Base-by-base conservation (phyloP, 371 early-diverging fungal species). In the Mortierella sp. region DNA sequence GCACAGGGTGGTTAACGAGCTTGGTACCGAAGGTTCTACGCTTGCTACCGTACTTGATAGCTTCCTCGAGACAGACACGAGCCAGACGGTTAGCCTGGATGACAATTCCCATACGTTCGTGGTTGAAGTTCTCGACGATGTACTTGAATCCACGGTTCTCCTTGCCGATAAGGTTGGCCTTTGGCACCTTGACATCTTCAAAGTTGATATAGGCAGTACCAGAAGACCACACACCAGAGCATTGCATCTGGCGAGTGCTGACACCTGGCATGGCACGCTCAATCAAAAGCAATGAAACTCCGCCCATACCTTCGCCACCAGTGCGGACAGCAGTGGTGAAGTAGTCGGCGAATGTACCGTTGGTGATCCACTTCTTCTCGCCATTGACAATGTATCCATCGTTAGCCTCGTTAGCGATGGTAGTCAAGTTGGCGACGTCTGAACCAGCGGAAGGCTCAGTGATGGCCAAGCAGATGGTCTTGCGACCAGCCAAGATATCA, bases 321-420 rank as follows among this genome's bases (percentile, higher is more conserved):
- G 96, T 96, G 63, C 92, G 87, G 50, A 88, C 94, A 53, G 91
- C 94, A 41, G 85, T 84, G 0, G 90, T 89, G 71, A 91, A 91
- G 74, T 86, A 92, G 60, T 96, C 94, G 16, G 96, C 94, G 84
- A 91, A 95, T 0, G 90, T 90, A 66, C 97, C 97, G 78, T 95
- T 95, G 68, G 97, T 96, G 61, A 92, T 92, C 91, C 93, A 94
- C 84, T 95, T 95, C 89, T 96, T 96, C 83, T 95, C 95, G 58
- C 95, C 95, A 68, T 95, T 95, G 53, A 95, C 85, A 45, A 96
- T 86, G 83, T 88, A 95, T 8, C 93, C 94, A 78, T 95, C 95
- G 11, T 90, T 86, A 62, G 90, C 86, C 77, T 93, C 91, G 69
- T 90, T 91, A 10, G 96, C 96, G 36, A 90, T 89, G 2, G 92